Conservation (phyloP, 1,139 yeast genomes). For the Debaryomyces coudertii region DNA sequence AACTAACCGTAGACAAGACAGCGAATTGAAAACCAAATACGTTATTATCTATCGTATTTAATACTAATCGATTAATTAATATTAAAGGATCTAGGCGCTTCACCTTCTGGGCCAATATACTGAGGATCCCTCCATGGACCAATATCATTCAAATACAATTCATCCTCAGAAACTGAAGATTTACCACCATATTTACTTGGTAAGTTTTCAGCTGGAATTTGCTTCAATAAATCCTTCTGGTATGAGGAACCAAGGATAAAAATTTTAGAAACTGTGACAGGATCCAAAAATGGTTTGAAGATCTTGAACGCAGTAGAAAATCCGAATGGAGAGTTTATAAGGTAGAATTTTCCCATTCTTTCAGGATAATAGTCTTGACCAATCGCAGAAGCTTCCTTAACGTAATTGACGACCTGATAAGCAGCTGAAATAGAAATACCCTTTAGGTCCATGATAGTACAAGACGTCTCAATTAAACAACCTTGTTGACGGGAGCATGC, state of each 20-base stretch:
- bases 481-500: slow-evolving; percentile 90
- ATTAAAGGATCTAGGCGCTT: slow-evolving; percentile 65
- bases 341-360: slow-evolving; percentile 97
- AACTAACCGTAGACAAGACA: background rate
- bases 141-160: slow-evolving; percentile 82
- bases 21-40: background rate
- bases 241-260: slow-evolving; percentile 82
- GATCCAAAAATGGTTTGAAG: slow-evolving; percentile 93
- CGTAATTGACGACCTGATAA: slow-evolving; percentile 82
- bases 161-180: slow-evolving; percentile 70
- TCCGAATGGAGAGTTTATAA: slow-evolving; percentile 97
- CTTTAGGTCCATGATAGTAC: slow-evolving; percentile 93
- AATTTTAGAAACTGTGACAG: slow-evolving; percentile 96
- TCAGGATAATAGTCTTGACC: slow-evolving; percentile 99
- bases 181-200: slow-evolving; percentile 90
- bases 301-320: slow-evolving; percentile 90
- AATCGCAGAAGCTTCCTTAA: slow-evolving; percentile 87
- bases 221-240: slow-evolving; percentile 81
- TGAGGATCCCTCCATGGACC: slow-evolving; percentile 97
- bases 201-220: slow-evolving; percentile 90
- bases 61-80: slow-evolving; percentile 1
- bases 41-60: background rate
- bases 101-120: slow-evolving; percentile 86
- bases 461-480: slow-evolving; percentile 85
- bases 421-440: slow-evolving; percentile 88